phyloP scores from a whole-genome alignment of 192 early-diverging fungal genomes.

The Coemansia guatemalensis region DNA sequence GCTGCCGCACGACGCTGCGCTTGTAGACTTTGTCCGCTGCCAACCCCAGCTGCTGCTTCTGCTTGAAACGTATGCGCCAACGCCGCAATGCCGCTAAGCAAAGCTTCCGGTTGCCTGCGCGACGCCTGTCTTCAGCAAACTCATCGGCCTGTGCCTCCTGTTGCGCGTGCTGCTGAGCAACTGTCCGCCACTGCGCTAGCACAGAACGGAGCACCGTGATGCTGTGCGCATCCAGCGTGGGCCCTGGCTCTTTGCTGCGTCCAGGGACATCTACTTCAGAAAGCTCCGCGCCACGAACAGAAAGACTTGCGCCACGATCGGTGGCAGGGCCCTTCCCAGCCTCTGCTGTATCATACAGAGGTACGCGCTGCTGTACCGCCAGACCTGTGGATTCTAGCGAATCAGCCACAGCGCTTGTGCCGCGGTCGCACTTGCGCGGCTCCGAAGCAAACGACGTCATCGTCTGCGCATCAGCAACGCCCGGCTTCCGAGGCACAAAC shows the following conservation, averaged over 20 bases:
- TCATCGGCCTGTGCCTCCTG: slow-evolving; percentile 4
- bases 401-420: slow-evolving; percentile 14
- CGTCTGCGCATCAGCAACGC: slow-evolving; percentile 22
- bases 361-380: no score
- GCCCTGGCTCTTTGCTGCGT: no score
- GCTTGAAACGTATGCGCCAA: slow-evolving; percentile 13
- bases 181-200: slow-evolving; percentile 10
- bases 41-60: slow-evolving; percentile 11
- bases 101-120: neutral
- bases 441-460: slow-evolving; percentile 26
- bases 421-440: slow-evolving; percentile 3
- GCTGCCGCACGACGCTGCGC: neutral
- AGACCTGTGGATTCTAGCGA: no score
- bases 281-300: no score
- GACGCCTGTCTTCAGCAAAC: neutral
- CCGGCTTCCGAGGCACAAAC: neutral
- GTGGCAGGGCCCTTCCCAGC: no score
- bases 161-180: neutral
- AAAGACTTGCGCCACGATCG: no score
- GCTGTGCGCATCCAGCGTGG: no score
- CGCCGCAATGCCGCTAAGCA: neutral
- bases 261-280: no score
- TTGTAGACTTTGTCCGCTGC: slow-evolving; percentile 1
- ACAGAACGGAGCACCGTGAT: neutral
- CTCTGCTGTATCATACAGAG: no score